Evolutionary conservation across 2,329 filamentous ascomycete species (phyloP).

Genomic region (Pseudogymnoascus sp.): DNA sequence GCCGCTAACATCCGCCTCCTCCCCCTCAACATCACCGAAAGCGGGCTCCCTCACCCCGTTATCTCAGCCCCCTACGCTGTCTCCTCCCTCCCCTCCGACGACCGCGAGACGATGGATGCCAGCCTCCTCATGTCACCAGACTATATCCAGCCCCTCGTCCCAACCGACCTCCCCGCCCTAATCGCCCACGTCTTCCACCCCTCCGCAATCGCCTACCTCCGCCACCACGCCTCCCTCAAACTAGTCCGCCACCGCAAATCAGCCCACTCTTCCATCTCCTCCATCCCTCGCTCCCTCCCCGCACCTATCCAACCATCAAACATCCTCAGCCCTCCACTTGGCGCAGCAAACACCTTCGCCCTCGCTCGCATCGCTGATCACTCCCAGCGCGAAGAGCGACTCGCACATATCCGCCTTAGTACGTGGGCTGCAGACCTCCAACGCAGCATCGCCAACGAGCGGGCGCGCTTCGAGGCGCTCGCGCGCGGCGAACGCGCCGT

Average conservation of each 20-base stretch:
- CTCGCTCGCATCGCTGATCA: constrained; percentile 54
- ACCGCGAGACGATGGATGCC: constrained; percentile 82
- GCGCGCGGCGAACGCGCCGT: constrained; percentile 55
- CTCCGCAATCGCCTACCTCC: constrained; percentile 71
- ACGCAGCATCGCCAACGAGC: constrained; percentile 64
- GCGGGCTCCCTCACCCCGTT: constrained; percentile 20
- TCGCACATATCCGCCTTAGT: constrained; percentile 63
- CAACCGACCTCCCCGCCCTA: constrained; percentile 64
- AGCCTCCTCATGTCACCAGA: constrained; percentile 88
- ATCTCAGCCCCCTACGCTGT: constrained; percentile 55
- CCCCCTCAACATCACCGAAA: constrained; percentile 44
- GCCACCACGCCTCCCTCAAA: constrained; percentile 76
- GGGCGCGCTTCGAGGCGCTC: constrained; percentile 57
- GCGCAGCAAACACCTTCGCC: constrained; percentile 42
- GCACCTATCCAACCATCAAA: constrained; percentile 28
- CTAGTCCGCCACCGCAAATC: constrained; percentile 60
- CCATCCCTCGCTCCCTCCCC: constrained; percentile 22
- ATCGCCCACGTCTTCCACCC: constrained; percentile 69
- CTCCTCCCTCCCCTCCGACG: constrained; percentile 63
- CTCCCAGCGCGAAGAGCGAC: constrained; percentile 50
- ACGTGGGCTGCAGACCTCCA: constrained; percentile 80
- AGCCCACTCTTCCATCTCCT: neutral
- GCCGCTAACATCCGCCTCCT: constrained; percentile 56
- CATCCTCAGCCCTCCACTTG: constrained; percentile 19
- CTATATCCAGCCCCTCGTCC: constrained; percentile 71